Conservation (phyloP, 371 early-diverging fungal species). For the Haplosporangium sp. region DNA sequence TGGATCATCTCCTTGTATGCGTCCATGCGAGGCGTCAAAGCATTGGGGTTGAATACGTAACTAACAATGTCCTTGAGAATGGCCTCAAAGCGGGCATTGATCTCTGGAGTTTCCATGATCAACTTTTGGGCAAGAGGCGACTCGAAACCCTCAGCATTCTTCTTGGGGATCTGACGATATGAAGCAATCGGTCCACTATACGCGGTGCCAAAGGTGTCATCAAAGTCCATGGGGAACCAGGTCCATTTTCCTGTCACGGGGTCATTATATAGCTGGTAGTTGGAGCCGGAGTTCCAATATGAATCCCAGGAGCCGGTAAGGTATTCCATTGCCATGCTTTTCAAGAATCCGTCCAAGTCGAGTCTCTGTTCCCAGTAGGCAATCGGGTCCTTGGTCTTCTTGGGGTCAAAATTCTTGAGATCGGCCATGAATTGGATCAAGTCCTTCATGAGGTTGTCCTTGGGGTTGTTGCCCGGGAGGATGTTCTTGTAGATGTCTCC, state of each 20-base stretch:
- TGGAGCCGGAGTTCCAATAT: constrained; percentile 51
- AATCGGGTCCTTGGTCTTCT: constrained; percentile 34
- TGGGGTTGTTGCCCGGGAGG: constrained; percentile 31
- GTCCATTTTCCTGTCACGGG: constrained; percentile 60
- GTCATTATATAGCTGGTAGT: constrained; percentile 66
- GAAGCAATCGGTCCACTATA: constrained; percentile 34
- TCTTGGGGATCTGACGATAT: constrained; percentile 56
- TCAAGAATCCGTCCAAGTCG: constrained; percentile 60
- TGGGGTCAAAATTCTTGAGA: constrained; percentile 51
- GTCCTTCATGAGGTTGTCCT: constrained; percentile 37
- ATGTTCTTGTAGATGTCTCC: constrained; percentile 46
- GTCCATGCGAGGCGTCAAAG: constrained; percentile 59
- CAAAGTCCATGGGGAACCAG: constrained; percentile 66
- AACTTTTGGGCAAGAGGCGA: constrained; percentile 46
- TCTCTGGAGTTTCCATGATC: constrained; percentile 60
- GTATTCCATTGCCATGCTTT: constrained; percentile 50
- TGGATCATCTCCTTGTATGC: constrained; percentile 63
- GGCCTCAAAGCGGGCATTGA: constrained; percentile 58
- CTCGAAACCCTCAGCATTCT: constrained; percentile 54
- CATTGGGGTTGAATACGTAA: constrained; percentile 65
- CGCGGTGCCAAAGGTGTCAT: constrained; percentile 55
- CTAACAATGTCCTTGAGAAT: constrained; percentile 64
- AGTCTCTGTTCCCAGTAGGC: constrained; percentile 56
- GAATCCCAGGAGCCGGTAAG: constrained; percentile 46
- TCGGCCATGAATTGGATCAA: constrained; percentile 58